Conservation (phyloP, 306 rosid species). For the Lagenaria siceraria region DNA sequence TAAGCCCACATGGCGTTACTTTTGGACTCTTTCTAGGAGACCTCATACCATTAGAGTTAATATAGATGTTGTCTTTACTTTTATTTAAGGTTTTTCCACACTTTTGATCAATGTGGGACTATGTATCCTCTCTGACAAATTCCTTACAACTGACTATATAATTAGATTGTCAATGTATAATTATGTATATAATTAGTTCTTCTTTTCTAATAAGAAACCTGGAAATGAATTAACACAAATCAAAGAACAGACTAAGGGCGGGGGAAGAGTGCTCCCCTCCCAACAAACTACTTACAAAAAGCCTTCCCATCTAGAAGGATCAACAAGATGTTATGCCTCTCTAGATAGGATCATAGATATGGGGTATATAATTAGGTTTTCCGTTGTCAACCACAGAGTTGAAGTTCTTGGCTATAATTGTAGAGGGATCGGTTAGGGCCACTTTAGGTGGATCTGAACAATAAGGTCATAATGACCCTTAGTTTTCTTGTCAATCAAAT, state of each 20-base stretch:
- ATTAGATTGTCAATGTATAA: not conserved
- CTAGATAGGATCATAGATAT: not conserved
- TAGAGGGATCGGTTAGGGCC: not conserved
- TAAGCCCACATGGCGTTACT: not conserved
- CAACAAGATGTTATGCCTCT: not conserved
- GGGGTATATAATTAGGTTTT: not conserved
- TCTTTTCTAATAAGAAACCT: not conserved
- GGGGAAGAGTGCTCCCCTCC: too few relatives aligned
- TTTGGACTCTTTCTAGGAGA: not conserved
- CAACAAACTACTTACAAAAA: not conserved
- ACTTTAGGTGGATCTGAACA: not conserved
- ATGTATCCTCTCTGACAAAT: not conserved
- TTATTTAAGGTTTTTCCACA: not conserved
- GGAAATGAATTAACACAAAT: not conserved
- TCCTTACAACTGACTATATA: not conserved
- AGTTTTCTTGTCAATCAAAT: not conserved
- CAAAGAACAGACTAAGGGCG: too few relatives aligned
- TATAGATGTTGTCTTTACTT: not conserved
- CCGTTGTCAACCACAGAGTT: not conserved
- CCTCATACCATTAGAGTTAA: not conserved
- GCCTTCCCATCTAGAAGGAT: not conserved
- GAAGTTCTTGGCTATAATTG: not conserved
- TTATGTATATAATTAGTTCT: not conserved
- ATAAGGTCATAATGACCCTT: not conserved
- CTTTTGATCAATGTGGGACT: not conserved